These are phyloP conservation scores for Macaranga tanarius DNA, from an alignment of 441 rosid species.

Conservation along the genomic window DNA sequence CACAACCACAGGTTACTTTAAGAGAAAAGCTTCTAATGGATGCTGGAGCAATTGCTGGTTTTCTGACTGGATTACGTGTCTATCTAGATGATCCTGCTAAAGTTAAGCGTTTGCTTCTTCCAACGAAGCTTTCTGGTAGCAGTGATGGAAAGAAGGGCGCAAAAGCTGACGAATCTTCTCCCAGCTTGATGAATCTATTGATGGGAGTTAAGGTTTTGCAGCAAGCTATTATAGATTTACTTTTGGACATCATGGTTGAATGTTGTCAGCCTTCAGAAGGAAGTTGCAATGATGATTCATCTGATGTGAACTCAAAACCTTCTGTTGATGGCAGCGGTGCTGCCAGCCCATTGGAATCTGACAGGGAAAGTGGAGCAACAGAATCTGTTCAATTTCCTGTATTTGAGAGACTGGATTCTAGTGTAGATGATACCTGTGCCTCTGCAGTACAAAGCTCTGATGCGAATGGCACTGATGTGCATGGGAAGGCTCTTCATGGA, in stretches of 20 bases:
- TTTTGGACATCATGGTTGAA: slow-evolving; percentile 98
- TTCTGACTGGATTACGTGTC: slow-evolving; percentile 92
- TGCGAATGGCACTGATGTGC: slow-evolving; percentile 42
- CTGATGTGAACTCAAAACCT: slow-evolving; percentile 55
- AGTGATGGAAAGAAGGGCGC: slow-evolving; percentile 72
- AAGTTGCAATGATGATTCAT: slow-evolving; percentile 54
- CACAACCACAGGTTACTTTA: slow-evolving; percentile 92
- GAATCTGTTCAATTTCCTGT: slow-evolving; percentile 59
- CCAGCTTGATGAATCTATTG: slow-evolving; percentile 96
- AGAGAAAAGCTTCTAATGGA: slow-evolving; percentile 98
- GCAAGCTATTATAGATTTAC: slow-evolving; percentile 97
- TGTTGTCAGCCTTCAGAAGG: slow-evolving; percentile 97
- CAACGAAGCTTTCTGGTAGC: slow-evolving; percentile 72
- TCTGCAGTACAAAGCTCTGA: slow-evolving; percentile 84
- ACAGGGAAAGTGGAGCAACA: slow-evolving; percentile 58
- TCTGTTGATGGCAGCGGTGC: slow-evolving; percentile 56
- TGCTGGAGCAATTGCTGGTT: slow-evolving; percentile 98
- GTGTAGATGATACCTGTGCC: slow-evolving; percentile 59
- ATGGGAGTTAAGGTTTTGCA: slow-evolving; percentile 99
- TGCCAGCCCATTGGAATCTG: slow-evolving; percentile 61
- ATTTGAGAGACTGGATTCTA: slow-evolving; percentile 72
- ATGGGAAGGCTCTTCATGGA: slow-evolving; percentile 55
- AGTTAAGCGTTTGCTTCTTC: slow-evolving; percentile 96
- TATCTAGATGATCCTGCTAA: slow-evolving; percentile 97
- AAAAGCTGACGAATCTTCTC: slow-evolving; percentile 80